These are phyloP conservation scores for Moesziomyces aphidis DNA, from an alignment of 1,284 basidiomycete species.

Conservation along the genomic window DNA sequence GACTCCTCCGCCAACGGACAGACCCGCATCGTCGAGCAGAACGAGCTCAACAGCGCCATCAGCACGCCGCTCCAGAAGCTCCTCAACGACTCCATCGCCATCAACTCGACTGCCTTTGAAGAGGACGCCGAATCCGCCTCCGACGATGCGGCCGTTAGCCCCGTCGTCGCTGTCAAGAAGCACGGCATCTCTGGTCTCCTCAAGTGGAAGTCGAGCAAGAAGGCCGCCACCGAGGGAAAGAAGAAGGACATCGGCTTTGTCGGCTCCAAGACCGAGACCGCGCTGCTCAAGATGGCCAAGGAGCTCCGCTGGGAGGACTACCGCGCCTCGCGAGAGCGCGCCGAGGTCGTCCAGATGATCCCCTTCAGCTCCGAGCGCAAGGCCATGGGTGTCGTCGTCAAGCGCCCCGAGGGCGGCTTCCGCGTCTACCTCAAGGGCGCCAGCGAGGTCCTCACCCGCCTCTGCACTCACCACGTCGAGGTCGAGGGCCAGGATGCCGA, in stretches of 20 bases:
- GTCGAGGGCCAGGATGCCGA: conserved; percentile 72
- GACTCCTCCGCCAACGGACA: conserved; percentile 59
- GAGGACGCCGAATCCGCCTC: conserved; percentile 70
- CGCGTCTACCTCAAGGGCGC: conserved; percentile 92
- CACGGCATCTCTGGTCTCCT: conserved; percentile 30
- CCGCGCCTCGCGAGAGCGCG: conserved; percentile 76
- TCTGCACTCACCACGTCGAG: conserved; percentile 79
- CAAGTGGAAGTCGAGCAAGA: conserved; percentile 29
- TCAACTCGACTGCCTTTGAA: conserved; percentile 93
- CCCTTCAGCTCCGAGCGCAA: conserved; percentile 96
- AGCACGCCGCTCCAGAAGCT: conserved; percentile 76
- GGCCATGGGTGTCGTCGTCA: conserved; percentile 92
- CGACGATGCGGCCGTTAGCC: conserved; percentile 14
- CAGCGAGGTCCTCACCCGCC: conserved; percentile 86
- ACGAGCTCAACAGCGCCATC: conserved; percentile 70
- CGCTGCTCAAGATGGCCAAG: conserved; percentile 89
- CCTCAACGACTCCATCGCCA: conserved; percentile 86
- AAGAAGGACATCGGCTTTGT: conserved; percentile 74
- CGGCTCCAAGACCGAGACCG: conserved; percentile 96
- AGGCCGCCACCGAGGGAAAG: conserved; percentile 30
- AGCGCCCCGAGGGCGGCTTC: conserved; percentile 73
- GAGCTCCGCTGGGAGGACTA: conserved; percentile 85
- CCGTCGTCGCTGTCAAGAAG: conserved; percentile 35
- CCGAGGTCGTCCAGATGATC: conserved; percentile 85
- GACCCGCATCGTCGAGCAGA: conserved; percentile 91